Percentiles rank a stretch among this genome's conserved stretches.
Evolutionary conservation across 805 yeast species (phyloP).

Genomic region (Starmerella sirachaensis): DNA sequence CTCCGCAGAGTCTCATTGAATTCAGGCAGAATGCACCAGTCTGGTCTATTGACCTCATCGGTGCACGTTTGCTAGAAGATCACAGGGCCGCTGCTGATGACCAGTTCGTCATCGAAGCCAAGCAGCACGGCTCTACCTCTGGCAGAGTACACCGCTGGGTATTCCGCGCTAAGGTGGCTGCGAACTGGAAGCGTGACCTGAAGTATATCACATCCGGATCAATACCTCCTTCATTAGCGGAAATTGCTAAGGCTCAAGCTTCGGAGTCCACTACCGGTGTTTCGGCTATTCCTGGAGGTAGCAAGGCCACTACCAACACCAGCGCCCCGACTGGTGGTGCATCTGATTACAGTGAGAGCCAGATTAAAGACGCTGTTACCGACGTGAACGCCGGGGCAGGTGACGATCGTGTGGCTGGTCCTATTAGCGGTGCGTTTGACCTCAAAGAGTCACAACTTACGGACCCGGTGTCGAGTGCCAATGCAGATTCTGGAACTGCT

Average conservation of each 20-base stretch:
- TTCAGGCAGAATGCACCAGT: conserved; percentile 41
- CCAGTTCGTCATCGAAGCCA: conserved; percentile 57
- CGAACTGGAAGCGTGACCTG: conserved; percentile 70
- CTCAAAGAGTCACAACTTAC: background rate
- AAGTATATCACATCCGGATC: conserved; percentile 44
- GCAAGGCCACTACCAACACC: background rate
- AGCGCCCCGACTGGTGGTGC: background rate
- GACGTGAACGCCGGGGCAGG: background rate
- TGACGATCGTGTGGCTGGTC: background rate
- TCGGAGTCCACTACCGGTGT: conserved; percentile 1
- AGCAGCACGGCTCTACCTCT: conserved; percentile 22
- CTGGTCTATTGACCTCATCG: conserved; percentile 27
- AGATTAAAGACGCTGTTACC: background rate
- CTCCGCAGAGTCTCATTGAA: conserved; percentile 82
- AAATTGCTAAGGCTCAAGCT: conserved; percentile 4
- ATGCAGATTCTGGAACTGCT: no score
- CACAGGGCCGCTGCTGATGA: conserved; percentile 40
- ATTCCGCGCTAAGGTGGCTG: conserved; percentile 79
- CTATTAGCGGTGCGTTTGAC: background rate
- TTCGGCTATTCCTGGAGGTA: background rate
- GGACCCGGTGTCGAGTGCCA: background rate
- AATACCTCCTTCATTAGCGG: conserved; percentile 11
- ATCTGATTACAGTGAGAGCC: background rate
- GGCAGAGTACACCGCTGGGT: conserved; percentile 79
- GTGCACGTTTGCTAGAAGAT: conserved; percentile 73